Evolutionary conservation across 352 stramenopile genomes (phyloP), one percentile per base, ranked within the genome.

Genomic region (Thalassiosira pacifica): DNA sequence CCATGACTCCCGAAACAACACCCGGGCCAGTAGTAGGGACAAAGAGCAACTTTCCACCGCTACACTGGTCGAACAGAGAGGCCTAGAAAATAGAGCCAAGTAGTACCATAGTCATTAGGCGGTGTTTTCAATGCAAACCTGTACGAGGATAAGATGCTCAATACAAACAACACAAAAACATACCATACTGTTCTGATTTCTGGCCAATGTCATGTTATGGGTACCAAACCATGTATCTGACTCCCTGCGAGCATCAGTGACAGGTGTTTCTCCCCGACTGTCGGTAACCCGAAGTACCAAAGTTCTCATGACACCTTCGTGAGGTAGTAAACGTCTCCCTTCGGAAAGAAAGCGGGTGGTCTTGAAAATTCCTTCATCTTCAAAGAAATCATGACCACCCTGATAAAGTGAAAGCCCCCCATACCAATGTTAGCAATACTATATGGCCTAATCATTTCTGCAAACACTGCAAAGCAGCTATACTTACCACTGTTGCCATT

Each of bases 231-330:
- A 73, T 8, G 34, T 60, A 29, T 73, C 65, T 16, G 65, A 57
- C 65, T 73, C 31, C 65, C 65, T 19, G 11, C 65, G 65, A 0
- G 31, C 65, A 29, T 73, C 65, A 37, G 65, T 59, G 42, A 59
- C 2, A 32, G 65, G 65, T 29, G 5, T 16, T 31, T 73, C 65
- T 2, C 65, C 42, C n/a, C n/a, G n/a, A n/a, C n/a, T n/a, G 24
- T 73, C 65, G 5, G 65, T 73, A 22, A 73, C 65, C 16, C 65
- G 65, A 59, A 73, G 57, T 29, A 73, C 59, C 37, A 73, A 16
- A 11, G 65, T 73, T 4, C 65, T 16, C 65, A 73, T 73, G 29
- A 73, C 65, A 19, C 65, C 65, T 19, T 55, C 42, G 31, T 73
- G 65, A 55, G 65, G 5, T 6, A 59, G 5, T 6, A 59, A 16